phyloP scores from a whole-genome alignment of 257 asterid species.

The Euphrasia confusa region DNA sequence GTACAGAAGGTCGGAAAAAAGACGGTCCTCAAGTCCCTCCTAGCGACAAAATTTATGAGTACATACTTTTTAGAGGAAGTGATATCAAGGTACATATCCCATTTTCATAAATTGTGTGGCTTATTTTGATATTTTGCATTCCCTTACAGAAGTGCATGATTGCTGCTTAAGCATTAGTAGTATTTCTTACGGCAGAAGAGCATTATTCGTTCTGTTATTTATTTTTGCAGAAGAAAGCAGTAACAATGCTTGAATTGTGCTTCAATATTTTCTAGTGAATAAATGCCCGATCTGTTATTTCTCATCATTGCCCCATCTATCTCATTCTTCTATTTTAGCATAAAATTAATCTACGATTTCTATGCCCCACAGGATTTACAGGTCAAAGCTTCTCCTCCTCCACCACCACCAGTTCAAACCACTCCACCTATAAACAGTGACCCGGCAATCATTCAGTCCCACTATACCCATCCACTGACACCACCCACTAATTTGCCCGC shows the following conservation, averaged over 20 bases:
- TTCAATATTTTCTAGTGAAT: not conserved
- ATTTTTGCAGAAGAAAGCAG: conserved; percentile 12
- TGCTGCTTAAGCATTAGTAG: not conserved
- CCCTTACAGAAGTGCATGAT: not conserved
- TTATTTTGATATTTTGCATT: not conserved
- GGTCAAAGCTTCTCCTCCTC: conserved; percentile 89
- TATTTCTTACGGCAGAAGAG: not conserved
- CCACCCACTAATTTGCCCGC: conserved; percentile 65
- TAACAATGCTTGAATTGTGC: not conserved
- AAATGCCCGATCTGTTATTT: not conserved
- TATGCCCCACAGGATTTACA: conserved; percentile 71
- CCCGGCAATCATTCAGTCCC: conserved; percentile 99
- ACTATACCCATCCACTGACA: conserved; percentile 60
- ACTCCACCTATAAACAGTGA: conserved; percentile 60
- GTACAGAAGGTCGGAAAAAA: conserved; percentile 91
- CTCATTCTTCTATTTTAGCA: conserved; percentile 1
- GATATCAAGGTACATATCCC: conserved; percentile 69
- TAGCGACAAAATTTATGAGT: conserved; percentile 80
- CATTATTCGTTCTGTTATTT: conserved; percentile 6
- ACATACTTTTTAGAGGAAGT: conserved; percentile 88
- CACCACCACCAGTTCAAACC: conserved; percentile 78
- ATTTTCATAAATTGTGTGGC: conserved; percentile 2
- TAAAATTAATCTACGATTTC: not conserved
- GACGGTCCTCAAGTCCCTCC: conserved; percentile 95
- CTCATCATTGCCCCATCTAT: not conserved